Base-by-base conservation (phyloP, 305 asterid genomes). In the Withania somnifera region DNA sequence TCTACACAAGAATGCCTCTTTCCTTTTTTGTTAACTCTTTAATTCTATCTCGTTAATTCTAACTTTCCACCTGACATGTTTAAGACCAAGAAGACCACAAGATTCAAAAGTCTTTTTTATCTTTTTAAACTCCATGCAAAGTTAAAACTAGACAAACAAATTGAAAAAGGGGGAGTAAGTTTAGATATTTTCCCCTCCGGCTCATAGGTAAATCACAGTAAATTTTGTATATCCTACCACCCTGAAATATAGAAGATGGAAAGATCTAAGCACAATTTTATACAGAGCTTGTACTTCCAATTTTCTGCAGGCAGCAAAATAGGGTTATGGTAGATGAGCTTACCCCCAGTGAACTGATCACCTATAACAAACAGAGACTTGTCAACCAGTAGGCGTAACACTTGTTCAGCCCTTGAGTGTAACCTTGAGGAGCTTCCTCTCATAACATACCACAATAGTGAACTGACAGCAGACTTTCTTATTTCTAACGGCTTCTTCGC, bases 381-480 rank as follows among this genome's bases (percentile, higher is more conserved):
- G 82, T 91, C 93, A 85, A 91, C 53, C 78, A 96, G 90, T 38
- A 92, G 85, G 22, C 85, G 88, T 83, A 96, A 77, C 28, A 92
- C 84, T 71, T 71, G 84, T 83, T 83, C 89, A 47, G 92, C 90
- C 88, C 86, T 89, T 32, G 97, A 96, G 89, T 94, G 98, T 85
- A 96, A 89, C 87, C 87, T 90, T 83, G 97, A 90, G 22, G 97
- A 80, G n/a, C 92, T 86, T 81, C 90, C 92, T 85, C 95, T 90
- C 91, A 96, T 73, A 66, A 84, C 89, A 89, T 93, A 89, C 85
- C 91, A 89, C 76, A 94, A 80, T 78, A 96, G 87, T 66, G 90
- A 88, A 86, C 93, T 88, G 83, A 86, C 91, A 45, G 93, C 95
- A 36, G 90, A 90, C 86, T 87, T 92, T 86, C 93, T 90, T 53